Evolutionary conservation across 805 yeast genomes (phyloP).

Genomic region (Lipomyces japonicus): DNA sequence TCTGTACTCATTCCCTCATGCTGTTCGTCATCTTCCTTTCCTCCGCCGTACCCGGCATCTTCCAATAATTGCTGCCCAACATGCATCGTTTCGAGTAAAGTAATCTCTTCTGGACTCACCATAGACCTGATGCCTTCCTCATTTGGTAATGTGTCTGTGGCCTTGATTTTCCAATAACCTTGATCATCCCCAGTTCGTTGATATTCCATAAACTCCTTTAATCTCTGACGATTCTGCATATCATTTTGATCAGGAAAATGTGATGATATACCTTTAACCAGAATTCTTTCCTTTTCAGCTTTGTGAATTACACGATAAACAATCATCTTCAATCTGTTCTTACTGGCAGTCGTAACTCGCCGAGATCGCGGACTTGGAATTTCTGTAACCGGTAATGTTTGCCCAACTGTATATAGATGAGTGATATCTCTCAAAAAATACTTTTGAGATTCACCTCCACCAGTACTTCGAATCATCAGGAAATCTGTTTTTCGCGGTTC

Average conservation of each 20-base stretch:
- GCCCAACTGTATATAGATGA: constrained; percentile 82
- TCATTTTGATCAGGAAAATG: constrained; percentile 98
- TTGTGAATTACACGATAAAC: constrained; percentile 82
- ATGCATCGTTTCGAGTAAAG: constrained; percentile 86
- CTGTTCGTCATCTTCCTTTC: constrained; percentile 42
- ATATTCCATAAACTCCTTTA: constrained; percentile 96
- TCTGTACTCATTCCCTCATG: constrained; percentile 55
- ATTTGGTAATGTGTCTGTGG: constrained; percentile 59
- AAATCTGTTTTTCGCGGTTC: constrained; percentile 77
- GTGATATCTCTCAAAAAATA: constrained; percentile 67
- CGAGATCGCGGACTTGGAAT: constrained; percentile 98
- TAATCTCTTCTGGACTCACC: constrained; percentile 88
- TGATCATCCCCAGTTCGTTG: constrained; percentile 92
- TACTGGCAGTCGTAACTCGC: constrained; percentile 87
- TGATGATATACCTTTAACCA: constrained; percentile 80
- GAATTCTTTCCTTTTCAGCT: constrained; percentile 65
- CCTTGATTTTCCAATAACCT: constrained; percentile 88
- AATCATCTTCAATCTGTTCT: constrained; percentile 88
- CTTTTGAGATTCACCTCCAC: constrained; percentile 56
- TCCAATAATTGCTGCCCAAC: constrained; percentile 85
- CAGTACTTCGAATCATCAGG: constrained; percentile 70
- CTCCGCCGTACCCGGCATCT: constrained; percentile 59
- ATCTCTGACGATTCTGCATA: constrained; percentile 91
- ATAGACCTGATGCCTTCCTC: constrained; percentile 75
- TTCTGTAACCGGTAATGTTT: constrained; percentile 86